phyloP scores from a whole-genome alignment of 1,284 basidiomycete genomes.

The Ceratobasidium sp. region DNA sequence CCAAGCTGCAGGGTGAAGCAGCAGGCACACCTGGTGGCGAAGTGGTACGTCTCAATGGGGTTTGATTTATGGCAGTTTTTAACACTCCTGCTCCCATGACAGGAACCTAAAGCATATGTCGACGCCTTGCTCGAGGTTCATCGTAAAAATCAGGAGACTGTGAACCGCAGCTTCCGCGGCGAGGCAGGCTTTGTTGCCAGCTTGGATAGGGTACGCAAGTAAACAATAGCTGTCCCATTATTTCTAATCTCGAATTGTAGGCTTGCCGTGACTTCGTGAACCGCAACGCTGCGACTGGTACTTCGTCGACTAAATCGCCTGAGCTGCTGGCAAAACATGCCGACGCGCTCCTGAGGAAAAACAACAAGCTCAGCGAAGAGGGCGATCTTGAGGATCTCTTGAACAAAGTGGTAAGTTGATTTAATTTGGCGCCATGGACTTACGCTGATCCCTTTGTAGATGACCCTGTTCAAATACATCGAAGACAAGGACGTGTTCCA shows the following conservation, averaged over 20 bases:
- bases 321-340: slow-evolving; percentile 96
- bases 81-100: slow-evolving; percentile 51
- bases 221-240: not conserved
- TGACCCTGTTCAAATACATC: slow-evolving; percentile 99
- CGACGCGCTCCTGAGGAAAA: slow-evolving; percentile 92
- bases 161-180: slow-evolving; percentile 90
- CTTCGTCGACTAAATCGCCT: slow-evolving; percentile 89
- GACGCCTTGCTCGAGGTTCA: slow-evolving; percentile 94
- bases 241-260: slow-evolving; percentile 60
- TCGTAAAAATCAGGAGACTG: slow-evolving; percentile 91
- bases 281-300: slow-evolving; percentile 89
- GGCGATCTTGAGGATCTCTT: slow-evolving; percentile 90
- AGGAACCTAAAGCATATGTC: slow-evolving; percentile 91
- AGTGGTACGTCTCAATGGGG: slow-evolving; percentile 58
- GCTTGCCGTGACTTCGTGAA: slow-evolving; percentile 98
- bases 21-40: slow-evolving; percentile 70
- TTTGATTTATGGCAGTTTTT: not conserved
- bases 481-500: slow-evolving; percentile 99
- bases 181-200: slow-evolving; percentile 97
- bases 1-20: slow-evolving; percentile 82
- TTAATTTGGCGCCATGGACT: not conserved
- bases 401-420: slow-evolving; percentile 83
- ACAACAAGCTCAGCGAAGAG: slow-evolving; percentile 95
- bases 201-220: slow-evolving; percentile 73
- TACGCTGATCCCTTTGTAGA: slow-evolving; percentile 64